phyloP scores from a whole-genome alignment of 257 asterid species.

The Verbena officinalis region DNA sequence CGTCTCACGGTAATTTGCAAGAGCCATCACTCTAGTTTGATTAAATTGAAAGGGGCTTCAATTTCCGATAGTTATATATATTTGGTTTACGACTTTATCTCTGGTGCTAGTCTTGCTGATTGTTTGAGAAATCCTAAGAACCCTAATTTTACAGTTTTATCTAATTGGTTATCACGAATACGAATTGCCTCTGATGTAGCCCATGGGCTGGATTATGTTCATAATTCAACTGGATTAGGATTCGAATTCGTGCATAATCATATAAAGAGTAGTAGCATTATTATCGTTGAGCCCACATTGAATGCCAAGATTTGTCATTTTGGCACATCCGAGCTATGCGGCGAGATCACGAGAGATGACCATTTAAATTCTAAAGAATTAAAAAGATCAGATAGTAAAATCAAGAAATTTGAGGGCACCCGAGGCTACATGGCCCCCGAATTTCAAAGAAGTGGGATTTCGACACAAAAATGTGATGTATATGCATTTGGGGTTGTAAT shows the following conservation, averaged over 20 bases:
- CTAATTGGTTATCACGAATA: constrained; percentile 68
- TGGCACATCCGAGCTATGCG: constrained; percentile 96
- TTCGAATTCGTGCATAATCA: constrained; percentile 82
- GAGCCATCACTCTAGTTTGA: constrained; percentile 84
- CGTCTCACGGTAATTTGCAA: constrained; percentile 63
- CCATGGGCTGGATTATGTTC: constrained; percentile 87
- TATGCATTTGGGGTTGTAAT: constrained; percentile 92
- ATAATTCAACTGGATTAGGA: constrained; percentile 78
- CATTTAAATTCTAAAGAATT: constrained; percentile 20
- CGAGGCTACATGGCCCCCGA: constrained; percentile 98
- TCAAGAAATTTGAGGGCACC: constrained; percentile 71
- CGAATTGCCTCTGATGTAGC: constrained; percentile 78
- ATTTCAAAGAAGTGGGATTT: constrained; percentile 61
- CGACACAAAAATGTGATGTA: constrained; percentile 69
- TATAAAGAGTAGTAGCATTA: constrained; percentile 68
- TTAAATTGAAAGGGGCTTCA: constrained; percentile 70
- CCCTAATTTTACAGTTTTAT: constrained; percentile 70
- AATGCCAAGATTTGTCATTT: constrained; percentile 82
- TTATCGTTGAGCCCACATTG: constrained; percentile 49
- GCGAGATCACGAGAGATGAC: constrained; percentile 50
- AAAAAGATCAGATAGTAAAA: constrained; percentile 46
- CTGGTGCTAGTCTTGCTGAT: constrained; percentile 64
- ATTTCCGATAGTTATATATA: constrained; percentile 65
- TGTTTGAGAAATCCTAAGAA: constrained; percentile 67
- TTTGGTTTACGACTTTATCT: constrained; percentile 67